Conservation (phyloP, 1,284 basidiomycete species). For the Ustilago bromivora region DNA sequence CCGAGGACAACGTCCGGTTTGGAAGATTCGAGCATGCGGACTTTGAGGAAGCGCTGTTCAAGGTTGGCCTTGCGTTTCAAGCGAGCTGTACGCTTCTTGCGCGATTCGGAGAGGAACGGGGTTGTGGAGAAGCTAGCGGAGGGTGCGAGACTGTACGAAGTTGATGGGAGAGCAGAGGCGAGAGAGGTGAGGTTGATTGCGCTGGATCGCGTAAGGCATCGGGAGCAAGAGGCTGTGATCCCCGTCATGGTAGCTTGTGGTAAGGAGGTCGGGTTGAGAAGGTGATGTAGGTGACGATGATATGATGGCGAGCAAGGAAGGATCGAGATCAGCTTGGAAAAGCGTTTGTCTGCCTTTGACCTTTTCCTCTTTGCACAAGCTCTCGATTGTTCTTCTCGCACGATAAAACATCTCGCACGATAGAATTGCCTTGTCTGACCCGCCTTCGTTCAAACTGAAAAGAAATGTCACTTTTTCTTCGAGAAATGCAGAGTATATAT, state of each 20-base stretch:
- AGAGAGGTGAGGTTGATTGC: conserved; percentile 33
- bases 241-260: conserved; percentile 20
- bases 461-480: neutral
- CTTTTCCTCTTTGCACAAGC: neutral
- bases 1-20: conserved; percentile 81
- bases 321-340: neutral
- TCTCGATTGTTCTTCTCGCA: conserved; percentile 23
- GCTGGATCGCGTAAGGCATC: conserved; percentile 23
- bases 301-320: conserved; percentile 7
- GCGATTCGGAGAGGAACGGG: conserved; percentile 45
- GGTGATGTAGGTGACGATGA: conserved; percentile 7
- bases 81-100: conserved; percentile 54
- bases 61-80: conserved; percentile 68
- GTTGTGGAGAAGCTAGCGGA: conserved; percentile 45
- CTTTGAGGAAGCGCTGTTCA: conserved; percentile 63
- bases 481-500: conserved; percentile 13
- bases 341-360: conserved; percentile 4
- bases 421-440: too few relatives aligned
- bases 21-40: conserved; percentile 69
- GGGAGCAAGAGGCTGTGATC: conserved; percentile 31
- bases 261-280: conserved; percentile 1
- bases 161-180: conserved; percentile 27
- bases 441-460: neutral
- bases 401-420: too few relatives aligned
- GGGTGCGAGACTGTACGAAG: conserved; percentile 34